A percentile compares a stretch with the other conserved stretches of the same genome.
Conservation (phyloP, 192 early-diverging fungal species). For the Chytriomyces confervae region DNA sequence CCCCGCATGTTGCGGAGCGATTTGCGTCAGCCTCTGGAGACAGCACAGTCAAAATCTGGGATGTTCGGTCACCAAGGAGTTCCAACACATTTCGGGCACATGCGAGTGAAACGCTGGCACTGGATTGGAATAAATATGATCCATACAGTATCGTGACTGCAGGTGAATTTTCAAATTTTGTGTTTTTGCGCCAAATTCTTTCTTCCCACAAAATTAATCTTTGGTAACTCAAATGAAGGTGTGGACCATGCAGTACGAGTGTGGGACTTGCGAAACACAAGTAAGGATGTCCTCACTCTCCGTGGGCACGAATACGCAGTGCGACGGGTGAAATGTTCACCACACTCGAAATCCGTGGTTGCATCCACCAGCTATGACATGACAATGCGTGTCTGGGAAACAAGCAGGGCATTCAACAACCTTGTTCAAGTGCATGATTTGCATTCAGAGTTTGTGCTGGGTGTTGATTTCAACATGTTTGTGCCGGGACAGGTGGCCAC, state of each 20-base stretch:
- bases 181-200: background rate
- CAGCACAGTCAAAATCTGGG: conserved; percentile 91
- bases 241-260: conserved; percentile 88
- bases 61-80: conserved; percentile 69
- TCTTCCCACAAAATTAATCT: background rate
- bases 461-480: conserved; percentile 92
- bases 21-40: conserved; percentile 94
- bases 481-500: conserved; percentile 86
- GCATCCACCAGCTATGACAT: conserved; percentile 94
- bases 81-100: conserved; percentile 69
- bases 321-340: conserved; percentile 89
- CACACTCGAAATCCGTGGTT: conserved; percentile 81
- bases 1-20: conserved; percentile 72
- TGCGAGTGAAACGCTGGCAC: conserved; percentile 80
- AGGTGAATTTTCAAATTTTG: conserved; percentile 1
- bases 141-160: conserved; percentile 84
- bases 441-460: conserved; percentile 97
- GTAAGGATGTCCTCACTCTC: conserved; percentile 74
- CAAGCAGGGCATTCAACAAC: conserved; percentile 44
- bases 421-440: conserved; percentile 74
- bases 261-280: conserved; percentile 87
- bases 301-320: conserved; percentile 93
- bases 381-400: conserved; percentile 95
- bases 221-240: conserved; percentile 42
- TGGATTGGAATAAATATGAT: conserved; percentile 99